Conservation (phyloP, 352 stramenopile genomes). For the Globisporangium nunn region DNA sequence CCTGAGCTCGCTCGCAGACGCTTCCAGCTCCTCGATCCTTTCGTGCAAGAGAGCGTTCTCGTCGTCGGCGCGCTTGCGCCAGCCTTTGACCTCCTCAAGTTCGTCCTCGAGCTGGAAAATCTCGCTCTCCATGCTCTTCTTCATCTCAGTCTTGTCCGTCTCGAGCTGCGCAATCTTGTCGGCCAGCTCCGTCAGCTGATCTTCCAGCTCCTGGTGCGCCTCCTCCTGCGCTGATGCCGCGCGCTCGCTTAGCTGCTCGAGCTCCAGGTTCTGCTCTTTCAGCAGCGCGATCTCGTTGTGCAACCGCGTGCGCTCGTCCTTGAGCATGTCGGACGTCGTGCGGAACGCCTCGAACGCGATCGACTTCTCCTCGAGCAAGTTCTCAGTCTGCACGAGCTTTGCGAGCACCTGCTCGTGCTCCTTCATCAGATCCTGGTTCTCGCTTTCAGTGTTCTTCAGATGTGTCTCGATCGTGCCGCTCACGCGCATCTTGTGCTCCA, state of each 20-base stretch:
- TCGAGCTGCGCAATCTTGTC: conserved; percentile 57
- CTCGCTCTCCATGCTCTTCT: conserved; percentile 12
- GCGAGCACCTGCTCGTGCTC: conserved; percentile 35
- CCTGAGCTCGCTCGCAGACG: conserved; percentile 25
- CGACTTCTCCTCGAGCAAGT: conserved; percentile 50
- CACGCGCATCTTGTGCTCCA: conserved; percentile 47
- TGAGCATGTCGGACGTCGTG: conserved; percentile 51
- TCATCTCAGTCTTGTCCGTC: conserved; percentile 27
- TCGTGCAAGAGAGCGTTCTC: conserved; percentile 33
- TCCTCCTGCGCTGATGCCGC: conserved; percentile 39
- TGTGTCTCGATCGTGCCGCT: conserved; percentile 47
- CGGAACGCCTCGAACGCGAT: conserved; percentile 59
- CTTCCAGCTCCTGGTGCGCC: conserved; percentile 42
- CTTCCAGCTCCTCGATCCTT: conserved; percentile 29
- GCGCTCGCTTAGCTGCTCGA: conserved; percentile 31
- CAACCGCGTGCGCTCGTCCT: conserved; percentile 45
- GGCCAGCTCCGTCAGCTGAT: conserved; percentile 48
- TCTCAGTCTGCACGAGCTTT: conserved; percentile 39
- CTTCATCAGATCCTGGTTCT: conserved; percentile 40
- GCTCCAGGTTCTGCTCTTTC: conserved; percentile 37
- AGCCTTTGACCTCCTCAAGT: conserved; percentile 37
- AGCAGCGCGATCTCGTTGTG: conserved; percentile 50
- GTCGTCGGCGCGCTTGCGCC: conserved; percentile 37
- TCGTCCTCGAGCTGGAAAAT: conserved; percentile 28
- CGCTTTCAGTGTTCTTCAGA: conserved; percentile 29